phyloP scores from a whole-genome alignment of 768 basidiomycete genomes.

The Russula griseocarnosa region DNA sequence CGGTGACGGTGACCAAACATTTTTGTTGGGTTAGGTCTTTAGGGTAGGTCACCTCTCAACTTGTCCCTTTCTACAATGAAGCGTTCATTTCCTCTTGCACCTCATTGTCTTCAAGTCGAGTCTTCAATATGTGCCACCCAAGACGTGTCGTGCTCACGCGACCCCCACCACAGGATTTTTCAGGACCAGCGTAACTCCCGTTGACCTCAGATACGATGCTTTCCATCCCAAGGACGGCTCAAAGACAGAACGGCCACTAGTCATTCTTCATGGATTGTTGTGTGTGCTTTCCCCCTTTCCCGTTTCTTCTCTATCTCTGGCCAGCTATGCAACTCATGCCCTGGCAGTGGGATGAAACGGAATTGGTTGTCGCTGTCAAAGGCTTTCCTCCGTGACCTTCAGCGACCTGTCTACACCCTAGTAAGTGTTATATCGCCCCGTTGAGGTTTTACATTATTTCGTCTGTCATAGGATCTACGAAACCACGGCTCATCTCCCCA shows the following conservation, averaged over 20 bases:
- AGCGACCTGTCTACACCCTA: constrained; percentile 68
- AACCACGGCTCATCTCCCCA: constrained; percentile 88
- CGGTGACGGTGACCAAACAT: neutral
- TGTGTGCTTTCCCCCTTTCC: constrained; percentile 33
- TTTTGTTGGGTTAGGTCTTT: constrained; percentile 12
- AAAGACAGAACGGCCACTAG: constrained; percentile 41
- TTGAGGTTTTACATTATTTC: neutral
- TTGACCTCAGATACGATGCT: constrained; percentile 36
- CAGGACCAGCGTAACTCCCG: constrained; percentile 24
- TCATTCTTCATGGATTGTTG: constrained; percentile 66
- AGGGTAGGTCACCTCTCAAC: constrained; percentile 25
- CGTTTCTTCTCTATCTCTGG: neutral
- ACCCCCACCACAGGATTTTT: constrained; percentile 13
- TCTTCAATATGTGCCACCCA: neutral
- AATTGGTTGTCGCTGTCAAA: constrained; percentile 86
- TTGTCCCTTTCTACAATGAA: neutral
- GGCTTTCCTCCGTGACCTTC: constrained; percentile 60
- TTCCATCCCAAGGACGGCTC: constrained; percentile 23
- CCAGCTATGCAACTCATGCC: neutral
- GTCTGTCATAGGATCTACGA: constrained; percentile 61
- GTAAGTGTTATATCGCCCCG: constrained; percentile 38
- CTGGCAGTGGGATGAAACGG: constrained; percentile 72
- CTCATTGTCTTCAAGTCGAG: neutral
- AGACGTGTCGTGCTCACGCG: neutral
- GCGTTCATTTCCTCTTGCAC: neutral